A percentile compares a stretch with the other conserved stretches of the same genome.
phyloP scores from a whole-genome alignment of 345 rosid species.

The Litchi chinensis region DNA sequence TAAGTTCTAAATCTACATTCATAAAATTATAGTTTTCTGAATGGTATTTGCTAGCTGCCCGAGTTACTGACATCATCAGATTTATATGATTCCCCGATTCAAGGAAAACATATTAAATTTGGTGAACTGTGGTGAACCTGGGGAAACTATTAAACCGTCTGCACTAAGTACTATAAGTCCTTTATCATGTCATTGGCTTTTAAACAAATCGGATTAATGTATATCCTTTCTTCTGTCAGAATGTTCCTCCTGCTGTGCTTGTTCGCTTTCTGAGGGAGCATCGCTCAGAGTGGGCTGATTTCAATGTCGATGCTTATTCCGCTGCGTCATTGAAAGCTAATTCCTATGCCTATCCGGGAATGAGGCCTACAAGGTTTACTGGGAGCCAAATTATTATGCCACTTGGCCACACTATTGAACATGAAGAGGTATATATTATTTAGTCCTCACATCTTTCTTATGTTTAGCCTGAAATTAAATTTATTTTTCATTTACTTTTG shows the following conservation, averaged over 20 bases:
- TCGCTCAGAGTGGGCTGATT: conserved; percentile 99
- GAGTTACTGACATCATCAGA: neutral
- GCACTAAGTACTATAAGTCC: neutral
- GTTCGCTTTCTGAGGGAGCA: conserved; percentile 97
- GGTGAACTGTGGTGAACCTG: neutral
- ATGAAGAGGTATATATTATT: conserved; percentile 70
- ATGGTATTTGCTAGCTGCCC: neutral
- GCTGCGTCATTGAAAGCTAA: conserved; percentile 86
- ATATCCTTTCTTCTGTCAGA: conserved; percentile 44
- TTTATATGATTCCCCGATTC: neutral
- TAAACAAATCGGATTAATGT: neutral
- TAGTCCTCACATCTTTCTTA: conserved; percentile 10
- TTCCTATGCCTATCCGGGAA: conserved; percentile 78
- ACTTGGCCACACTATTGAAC: conserved; percentile 94
- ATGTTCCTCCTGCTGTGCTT: conserved; percentile 93
- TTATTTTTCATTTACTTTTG: neutral
- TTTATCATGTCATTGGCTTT: neutral
- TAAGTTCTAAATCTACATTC: conserved; percentile 28
- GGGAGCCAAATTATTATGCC: conserved; percentile 99
- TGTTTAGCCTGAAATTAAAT: neutral
- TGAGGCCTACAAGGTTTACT: conserved; percentile 94
- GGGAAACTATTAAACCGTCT: neutral
- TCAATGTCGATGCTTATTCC: conserved; percentile 94
- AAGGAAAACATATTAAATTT: neutral
- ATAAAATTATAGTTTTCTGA: neutral